Base-by-base conservation (phyloP, 1,284 basidiomycete species). In the Sanghuangporus sanghuang region DNA sequence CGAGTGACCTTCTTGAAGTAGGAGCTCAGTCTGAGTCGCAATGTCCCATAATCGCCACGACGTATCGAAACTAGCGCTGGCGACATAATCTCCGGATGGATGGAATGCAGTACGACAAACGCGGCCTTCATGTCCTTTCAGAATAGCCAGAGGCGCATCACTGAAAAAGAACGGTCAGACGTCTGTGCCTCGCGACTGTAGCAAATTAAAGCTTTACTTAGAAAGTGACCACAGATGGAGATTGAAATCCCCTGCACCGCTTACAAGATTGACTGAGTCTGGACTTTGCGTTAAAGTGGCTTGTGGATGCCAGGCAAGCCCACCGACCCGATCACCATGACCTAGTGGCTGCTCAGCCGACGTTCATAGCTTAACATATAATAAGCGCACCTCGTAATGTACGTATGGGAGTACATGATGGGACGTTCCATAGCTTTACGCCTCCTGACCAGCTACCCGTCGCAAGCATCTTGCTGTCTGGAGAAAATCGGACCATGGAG, bases 21-120 rank as follows among this genome's bases (percentile, higher is more conserved):
- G 78, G 2, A 99, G 76, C 71, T 98, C 95, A 71, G 87, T 85
- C 1, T 86, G 79, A 1, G 86, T 92, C 53, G 82, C 80, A 1
- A 95, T 89, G 73, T 99, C 96, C 97, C 97, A 99, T 55, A 99
- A 75, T 46, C 97, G 81, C 96, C 97, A 99, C n/a, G 96, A 95
- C 3, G 94, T 97, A 74, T 99, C 97, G 70, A 96, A 99, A 64
- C 94, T 94, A 0, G 96, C 96, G 66, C 94, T 96, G 0, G 92
- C 96, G 12, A 98, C 84, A 72, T 96, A 98, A 54, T 87, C 77
- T 0, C 97, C 97, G 0, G 93, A 94, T 0, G 97, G 96, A 75
- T 99, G 97, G 75, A 99, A 99, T 0, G 90, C 94, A 9, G 98
- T 90, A 12, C 96, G 86, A 69, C 93, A 96, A 2, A 99, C 89